Conservation (phyloP, 371 early-diverging fungal genomes). For the Syncephalastrum contaminatum region DNA sequence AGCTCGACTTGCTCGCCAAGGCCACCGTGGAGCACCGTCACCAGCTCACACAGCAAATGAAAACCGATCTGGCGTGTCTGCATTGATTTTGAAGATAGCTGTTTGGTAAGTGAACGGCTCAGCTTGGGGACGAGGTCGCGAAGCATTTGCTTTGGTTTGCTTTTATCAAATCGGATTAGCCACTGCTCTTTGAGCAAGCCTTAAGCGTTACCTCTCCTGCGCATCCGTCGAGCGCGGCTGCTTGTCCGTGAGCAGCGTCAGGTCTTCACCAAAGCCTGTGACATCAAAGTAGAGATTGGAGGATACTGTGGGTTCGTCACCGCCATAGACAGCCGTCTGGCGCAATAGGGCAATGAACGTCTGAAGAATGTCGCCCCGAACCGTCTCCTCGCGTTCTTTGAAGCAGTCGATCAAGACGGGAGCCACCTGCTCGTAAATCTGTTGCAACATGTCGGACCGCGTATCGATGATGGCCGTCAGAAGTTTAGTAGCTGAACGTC, state of each 20-base stretch:
- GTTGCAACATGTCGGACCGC: conserved; percentile 63
- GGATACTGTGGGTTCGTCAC: conserved; percentile 18
- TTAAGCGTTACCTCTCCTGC: no score
- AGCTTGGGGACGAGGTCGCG: conserved; percentile 63
- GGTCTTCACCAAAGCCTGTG: conserved; percentile 21
- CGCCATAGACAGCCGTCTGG: conserved; percentile 65
- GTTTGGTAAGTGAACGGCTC: conserved; percentile 67
- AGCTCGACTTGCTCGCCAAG: conserved; percentile 61
- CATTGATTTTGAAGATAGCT: conserved; percentile 70
- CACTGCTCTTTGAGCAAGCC: no score
- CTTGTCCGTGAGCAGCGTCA: conserved; percentile 8
- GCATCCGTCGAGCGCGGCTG: background rate
- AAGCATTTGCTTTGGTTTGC: conserved; percentile 52
- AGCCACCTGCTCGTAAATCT: conserved; percentile 66
- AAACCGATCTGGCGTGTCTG: conserved; percentile 79
- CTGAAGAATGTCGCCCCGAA: conserved; percentile 80
- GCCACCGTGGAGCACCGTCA: conserved; percentile 71
- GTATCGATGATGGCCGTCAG: conserved; percentile 76
- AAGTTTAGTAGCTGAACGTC: conserved; percentile 82
- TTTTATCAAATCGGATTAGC: conserved; percentile 7
- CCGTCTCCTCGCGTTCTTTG: conserved; percentile 90
- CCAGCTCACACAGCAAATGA: conserved; percentile 70
- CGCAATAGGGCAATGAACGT: conserved; percentile 75
- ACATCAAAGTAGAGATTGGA: conserved; percentile 22
- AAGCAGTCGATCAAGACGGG: conserved; percentile 79